phyloP scores from a whole-genome alignment of 2,329 filamentous ascomycete species.

The Keithomyces neogunnii region DNA sequence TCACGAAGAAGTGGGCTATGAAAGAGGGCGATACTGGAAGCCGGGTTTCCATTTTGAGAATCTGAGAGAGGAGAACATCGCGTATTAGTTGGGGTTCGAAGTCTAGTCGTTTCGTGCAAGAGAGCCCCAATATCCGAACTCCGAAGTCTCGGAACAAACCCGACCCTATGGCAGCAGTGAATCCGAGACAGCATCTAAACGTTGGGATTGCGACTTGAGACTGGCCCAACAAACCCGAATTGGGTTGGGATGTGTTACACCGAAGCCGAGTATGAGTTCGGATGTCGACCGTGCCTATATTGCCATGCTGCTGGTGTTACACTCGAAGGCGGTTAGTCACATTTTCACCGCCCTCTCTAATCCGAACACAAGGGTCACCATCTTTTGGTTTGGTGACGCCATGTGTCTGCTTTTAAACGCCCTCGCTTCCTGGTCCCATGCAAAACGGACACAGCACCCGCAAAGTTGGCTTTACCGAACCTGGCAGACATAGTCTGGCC shows the following conservation, averaged over 20 bases:
- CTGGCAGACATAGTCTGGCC: background rate
- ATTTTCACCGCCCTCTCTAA: slow-evolving; percentile 6
- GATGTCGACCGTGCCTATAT: background rate
- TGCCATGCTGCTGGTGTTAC: slow-evolving; percentile 3
- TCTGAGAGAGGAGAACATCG: background rate
- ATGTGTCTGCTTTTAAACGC: background rate
- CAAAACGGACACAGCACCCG: background rate
- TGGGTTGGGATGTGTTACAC: background rate
- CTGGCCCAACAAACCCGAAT: background rate
- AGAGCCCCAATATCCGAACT: background rate
- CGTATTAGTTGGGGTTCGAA: background rate
- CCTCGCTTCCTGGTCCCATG: slow-evolving; percentile 3
- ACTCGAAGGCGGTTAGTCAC: slow-evolving; percentile 4
- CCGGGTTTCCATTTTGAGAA: background rate
- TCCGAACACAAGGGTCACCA: slow-evolving; percentile 1
- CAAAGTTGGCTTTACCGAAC: background rate
- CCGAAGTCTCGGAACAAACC: background rate
- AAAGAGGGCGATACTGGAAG: slow-evolving; percentile 16
- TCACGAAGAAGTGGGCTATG: slow-evolving; percentile 14
- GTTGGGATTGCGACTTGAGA: background rate
- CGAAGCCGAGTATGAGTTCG: background rate
- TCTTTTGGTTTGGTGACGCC: background rate
- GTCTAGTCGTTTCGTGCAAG: background rate
- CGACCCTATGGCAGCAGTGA: background rate
- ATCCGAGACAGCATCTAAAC: background rate